Evolutionary conservation across 2,329 filamentous ascomycete species (phyloP).

Genomic region (Triangularia setosa): DNA sequence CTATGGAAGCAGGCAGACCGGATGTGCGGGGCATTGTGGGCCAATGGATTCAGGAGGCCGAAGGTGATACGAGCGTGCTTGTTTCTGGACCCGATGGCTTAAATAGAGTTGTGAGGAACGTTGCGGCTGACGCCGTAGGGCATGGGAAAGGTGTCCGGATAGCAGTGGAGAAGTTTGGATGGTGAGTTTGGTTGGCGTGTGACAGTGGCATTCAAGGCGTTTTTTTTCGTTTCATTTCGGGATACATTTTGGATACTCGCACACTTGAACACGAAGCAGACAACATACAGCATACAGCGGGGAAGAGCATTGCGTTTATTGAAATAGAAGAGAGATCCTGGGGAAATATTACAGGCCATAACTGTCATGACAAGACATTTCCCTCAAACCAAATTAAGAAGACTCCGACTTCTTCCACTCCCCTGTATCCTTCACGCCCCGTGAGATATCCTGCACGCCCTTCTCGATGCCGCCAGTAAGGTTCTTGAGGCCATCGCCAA

Average conservation of each 20-base stretch:
- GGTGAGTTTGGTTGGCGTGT: constrained; percentile 39
- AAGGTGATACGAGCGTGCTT: constrained; percentile 45
- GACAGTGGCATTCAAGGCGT: not conserved
- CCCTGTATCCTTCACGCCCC: constrained; percentile 55
- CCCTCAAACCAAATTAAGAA: not conserved
- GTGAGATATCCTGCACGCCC: constrained; percentile 43
- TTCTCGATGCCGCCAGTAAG: constrained; percentile 50
- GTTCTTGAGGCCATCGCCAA: constrained; percentile 52
- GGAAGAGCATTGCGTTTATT: not conserved
- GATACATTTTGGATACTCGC: not conserved
- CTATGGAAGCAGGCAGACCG: constrained; percentile 49
- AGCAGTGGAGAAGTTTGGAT: constrained; percentile 64
- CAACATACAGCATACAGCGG: not conserved
- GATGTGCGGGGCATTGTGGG: constrained; percentile 45
- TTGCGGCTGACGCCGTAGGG: constrained; percentile 46
- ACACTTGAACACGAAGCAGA: not conserved
- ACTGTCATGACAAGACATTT: not conserved
- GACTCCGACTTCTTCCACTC: constrained; percentile 42
- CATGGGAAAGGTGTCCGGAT: constrained; percentile 49
- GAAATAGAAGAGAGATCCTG: not conserved
- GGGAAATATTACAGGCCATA: not conserved
- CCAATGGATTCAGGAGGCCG: constrained; percentile 32
- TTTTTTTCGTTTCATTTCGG: not conserved
- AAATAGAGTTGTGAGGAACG: constrained; percentile 57
- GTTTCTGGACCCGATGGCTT: constrained; percentile 61